Evolutionary conservation across 805 yeast genomes (phyloP).

Genomic region (Lachancea meyersii): DNA sequence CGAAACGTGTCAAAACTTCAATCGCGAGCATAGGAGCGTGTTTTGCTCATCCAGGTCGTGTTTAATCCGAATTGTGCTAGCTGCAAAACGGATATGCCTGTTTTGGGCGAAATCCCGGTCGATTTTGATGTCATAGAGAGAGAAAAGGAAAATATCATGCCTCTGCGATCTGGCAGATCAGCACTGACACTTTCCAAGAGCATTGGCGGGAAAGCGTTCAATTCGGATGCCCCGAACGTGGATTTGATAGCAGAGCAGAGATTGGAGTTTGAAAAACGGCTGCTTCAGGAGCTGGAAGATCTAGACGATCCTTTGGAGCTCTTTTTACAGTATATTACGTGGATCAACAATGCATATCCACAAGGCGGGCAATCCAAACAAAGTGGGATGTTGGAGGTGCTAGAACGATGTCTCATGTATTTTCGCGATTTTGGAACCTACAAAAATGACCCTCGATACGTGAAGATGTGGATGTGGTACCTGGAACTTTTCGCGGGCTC

Average conservation of each 20-base stretch:
- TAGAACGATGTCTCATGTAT: slow-evolving; percentile 66
- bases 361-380: slow-evolving; percentile 54
- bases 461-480: slow-evolving; percentile 77
- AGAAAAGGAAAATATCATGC: slow-evolving; percentile 73
- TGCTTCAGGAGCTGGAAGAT: slow-evolving; percentile 46
- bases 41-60: background rate
- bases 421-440: slow-evolving; percentile 63
- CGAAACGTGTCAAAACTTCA: too few relatives aligned
- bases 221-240: slow-evolving; percentile 10
- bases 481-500: slow-evolving; percentile 34
- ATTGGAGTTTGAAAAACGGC: slow-evolving; percentile 42
- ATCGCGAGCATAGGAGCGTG: too few relatives aligned
- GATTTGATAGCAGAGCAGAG: slow-evolving; percentile 31
- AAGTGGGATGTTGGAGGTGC: slow-evolving; percentile 56
- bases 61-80: background rate
- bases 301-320: slow-evolving; percentile 80
- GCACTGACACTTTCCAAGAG: slow-evolving; percentile 49
- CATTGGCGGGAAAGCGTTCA: slow-evolving; percentile 21
- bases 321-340: slow-evolving; percentile 65
- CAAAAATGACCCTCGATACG: slow-evolving; percentile 75
- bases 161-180: slow-evolving; percentile 62
- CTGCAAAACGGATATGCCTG: background rate
- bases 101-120: slow-evolving; percentile 13
- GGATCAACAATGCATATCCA: slow-evolving; percentile 61
- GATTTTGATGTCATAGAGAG: slow-evolving; percentile 44